Conservation (phyloP, 257 asterid species). For the Cruciata laevipes region DNA sequence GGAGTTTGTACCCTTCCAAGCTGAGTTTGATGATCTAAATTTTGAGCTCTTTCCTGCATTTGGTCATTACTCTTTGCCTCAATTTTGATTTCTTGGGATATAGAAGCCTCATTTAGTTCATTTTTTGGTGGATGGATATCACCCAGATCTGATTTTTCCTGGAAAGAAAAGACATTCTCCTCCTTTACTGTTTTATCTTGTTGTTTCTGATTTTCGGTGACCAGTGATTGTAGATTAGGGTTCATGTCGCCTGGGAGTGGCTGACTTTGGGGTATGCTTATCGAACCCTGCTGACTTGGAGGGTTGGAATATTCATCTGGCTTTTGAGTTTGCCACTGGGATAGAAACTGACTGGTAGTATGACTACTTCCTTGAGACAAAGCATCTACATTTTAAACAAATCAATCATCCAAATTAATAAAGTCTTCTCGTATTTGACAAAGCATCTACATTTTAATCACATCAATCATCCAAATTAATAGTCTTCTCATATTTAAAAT, state of each 20-base stretch:
- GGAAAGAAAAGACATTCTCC: conserved; percentile 24
- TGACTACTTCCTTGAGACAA: conserved; percentile 44
- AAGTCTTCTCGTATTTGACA: neutral
- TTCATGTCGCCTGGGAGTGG: conserved; percentile 38
- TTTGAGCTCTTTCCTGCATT: conserved; percentile 27
- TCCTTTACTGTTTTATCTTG: conserved; percentile 30
- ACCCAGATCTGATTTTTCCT: conserved; percentile 27
- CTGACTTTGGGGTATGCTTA: conserved; percentile 33
- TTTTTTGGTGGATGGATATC: conserved; percentile 26
- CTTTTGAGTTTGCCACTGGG: conserved; percentile 54
- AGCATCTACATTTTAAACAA: conserved; percentile 25
- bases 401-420: neutral
- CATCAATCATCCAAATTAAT: neutral
- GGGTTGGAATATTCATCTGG: conserved; percentile 39
- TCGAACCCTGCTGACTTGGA: conserved; percentile 40
- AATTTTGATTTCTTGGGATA: conserved; percentile 32
- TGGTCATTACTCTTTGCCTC: conserved; percentile 43
- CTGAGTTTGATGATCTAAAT: conserved; percentile 43
- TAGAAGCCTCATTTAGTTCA: conserved; percentile 29
- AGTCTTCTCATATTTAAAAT: neutral
- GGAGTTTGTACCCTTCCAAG: conserved; percentile 36
- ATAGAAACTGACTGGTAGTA: conserved; percentile 37
- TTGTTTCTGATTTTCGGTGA: conserved; percentile 40
- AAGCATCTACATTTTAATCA: conserved; percentile 9
- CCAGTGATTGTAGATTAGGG: conserved; percentile 34